Base-by-base conservation (phyloP, 257 asterid genomes). In the Penstemon davidsonii region DNA sequence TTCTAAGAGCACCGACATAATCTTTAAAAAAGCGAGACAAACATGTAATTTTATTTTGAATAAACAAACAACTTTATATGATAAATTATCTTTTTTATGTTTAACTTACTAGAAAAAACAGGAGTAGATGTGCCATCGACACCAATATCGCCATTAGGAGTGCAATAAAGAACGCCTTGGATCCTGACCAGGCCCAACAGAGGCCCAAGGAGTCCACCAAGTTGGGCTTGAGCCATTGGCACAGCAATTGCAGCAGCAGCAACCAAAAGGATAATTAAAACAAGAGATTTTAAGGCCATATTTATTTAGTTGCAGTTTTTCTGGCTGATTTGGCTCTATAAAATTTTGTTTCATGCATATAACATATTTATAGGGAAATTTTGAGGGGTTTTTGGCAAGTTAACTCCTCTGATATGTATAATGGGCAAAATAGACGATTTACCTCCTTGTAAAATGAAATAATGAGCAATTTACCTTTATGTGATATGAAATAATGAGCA, bases 71-170 rank as follows among this genome's bases (percentile, higher is more conserved):
- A n/a, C n/a, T n/a, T n/a, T n/a, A n/a, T n/a, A n/a, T n/a, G n/a
- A n/a, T n/a, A n/a, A n/a, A n/a, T n/a, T n/a, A n/a, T n/a, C 33
- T 2, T 25, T 25, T 25, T 25, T 25, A 25, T 25, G 33, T 25
- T 25, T 25, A 25, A 72, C 84, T 79, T 74, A 82, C 87, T 82
- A 19, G 84, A 78, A 78, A 82, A 82, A 47, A 69, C 67, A 6
- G 84, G 84, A 38, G 82, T 82, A 45, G 87, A 19, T 2, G 84
- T 64, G 52, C 79, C 82, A 62, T 72, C 78, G 40, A 74, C 77
- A 55, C 87, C 84, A 49, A 79, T 13, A 47, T 47, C 66, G 5
- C 87, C 87, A 79, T 79, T 79, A 19, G 86, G 75, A 11, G 83
- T 81, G 74, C 81, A 81, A 62, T 37, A 78, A 19, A 81, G 15